phyloP scores from a whole-genome alignment of 208 protist genomes.

The Trypanosoma platydactyli region DNA sequence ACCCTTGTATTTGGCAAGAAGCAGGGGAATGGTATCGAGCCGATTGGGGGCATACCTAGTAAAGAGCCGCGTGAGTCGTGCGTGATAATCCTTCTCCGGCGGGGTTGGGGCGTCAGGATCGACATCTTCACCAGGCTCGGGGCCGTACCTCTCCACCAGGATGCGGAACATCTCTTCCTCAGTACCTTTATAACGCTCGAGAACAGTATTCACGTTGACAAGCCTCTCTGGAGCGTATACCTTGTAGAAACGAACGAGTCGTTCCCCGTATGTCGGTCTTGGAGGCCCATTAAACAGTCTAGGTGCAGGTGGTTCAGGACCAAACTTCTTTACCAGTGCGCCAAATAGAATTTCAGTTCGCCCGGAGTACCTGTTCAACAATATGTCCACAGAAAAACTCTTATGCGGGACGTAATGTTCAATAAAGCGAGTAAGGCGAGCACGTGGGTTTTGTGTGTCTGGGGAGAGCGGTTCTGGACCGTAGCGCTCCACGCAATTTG shows the following conservation, averaged over 20 bases:
- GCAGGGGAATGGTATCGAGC: conserved; percentile 25
- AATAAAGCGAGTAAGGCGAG: conserved; percentile 25
- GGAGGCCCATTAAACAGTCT: not conserved
- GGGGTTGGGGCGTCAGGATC: too few species aligned
- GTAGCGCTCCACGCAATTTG: conserved; percentile 12
- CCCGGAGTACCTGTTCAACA: conserved; percentile 23
- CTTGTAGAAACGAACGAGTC: conserved; percentile 30
- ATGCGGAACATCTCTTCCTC: conserved; percentile 29
- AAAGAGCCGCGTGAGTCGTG: conserved; percentile 36
- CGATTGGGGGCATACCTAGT: conserved; percentile 32
- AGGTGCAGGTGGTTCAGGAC: conserved; percentile 27
- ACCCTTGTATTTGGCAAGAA: conserved; percentile 35
- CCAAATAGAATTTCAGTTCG: conserved; percentile 25
- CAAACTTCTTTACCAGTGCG: conserved; percentile 29
- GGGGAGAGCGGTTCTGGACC: conserved; percentile 25
- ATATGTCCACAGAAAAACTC: conserved; percentile 4
- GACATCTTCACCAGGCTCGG: conserved; percentile 20
- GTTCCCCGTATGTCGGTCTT: conserved; percentile 15
- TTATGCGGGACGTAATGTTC: conserved; percentile 28
- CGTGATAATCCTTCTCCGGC: conserved; percentile 16
- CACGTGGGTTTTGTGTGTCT: conserved; percentile 9
- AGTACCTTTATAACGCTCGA: conserved; percentile 33
- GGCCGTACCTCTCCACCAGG: conserved; percentile 37
- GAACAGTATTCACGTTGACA: conserved; percentile 27
- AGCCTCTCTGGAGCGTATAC: conserved; percentile 38